Evolutionary conservation across 257 asterid species (phyloP).

Genomic region (Nicotiana undulata): DNA sequence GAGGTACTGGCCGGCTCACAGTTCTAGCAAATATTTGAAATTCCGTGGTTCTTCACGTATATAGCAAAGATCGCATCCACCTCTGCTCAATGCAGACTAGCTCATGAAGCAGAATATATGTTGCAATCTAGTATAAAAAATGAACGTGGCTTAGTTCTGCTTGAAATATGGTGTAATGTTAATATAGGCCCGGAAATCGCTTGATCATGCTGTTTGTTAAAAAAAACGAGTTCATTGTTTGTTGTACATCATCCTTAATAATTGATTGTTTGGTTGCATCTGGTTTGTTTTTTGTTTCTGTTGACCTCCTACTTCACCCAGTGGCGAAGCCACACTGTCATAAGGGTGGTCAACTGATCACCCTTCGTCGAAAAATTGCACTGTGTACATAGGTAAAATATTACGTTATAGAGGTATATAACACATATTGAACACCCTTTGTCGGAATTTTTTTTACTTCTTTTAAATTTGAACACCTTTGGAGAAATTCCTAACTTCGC

Average conservation of each 20-base stretch:
- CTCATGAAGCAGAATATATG: not conserved
- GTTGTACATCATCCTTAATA: not conserved
- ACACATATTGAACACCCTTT: no score
- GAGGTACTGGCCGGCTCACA: slow-evolving; percentile 55
- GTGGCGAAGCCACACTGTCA: no score
- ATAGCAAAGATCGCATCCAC: no score
- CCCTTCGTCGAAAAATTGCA: no score
- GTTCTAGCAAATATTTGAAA: not conserved
- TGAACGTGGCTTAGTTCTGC: not conserved
- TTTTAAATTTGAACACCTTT: no score
- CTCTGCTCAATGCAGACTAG: not conserved
- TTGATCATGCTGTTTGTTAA: not conserved
- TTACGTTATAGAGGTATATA: no score
- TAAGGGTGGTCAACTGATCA: no score
- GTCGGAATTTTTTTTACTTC: no score
- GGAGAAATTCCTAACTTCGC: no score
- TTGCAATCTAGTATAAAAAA: not conserved
- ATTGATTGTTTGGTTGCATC: not conserved
- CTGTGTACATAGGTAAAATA: no score
- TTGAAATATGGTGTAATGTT: not conserved
- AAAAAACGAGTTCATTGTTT: not conserved
- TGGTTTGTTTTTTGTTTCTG: not conserved
- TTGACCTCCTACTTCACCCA: not conserved
- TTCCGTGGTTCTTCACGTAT: no score
- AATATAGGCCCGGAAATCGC: not conserved